Evolutionary conservation across 2,329 filamentous ascomycete species (phyloP), one percentile per base, ranked within the genome.

Genomic region (Nannizziopsis arthrosporioides): DNA sequence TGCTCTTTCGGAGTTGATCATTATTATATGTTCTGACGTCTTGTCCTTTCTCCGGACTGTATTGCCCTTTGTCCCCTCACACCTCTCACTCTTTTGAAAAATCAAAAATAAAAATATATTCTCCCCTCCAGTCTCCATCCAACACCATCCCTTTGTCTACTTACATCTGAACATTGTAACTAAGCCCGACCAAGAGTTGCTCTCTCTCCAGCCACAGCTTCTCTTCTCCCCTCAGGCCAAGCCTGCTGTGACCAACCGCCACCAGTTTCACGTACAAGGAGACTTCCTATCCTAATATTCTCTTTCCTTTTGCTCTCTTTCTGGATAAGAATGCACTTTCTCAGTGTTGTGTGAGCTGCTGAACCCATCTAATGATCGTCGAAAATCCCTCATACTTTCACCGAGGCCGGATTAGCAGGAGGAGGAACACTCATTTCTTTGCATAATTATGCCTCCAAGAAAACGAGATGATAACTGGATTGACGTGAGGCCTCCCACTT

Each of bases 381-480:
- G 7, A 27, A 27, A 27, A 27, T 27, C 22, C 22, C 35, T 37
- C 35, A 37, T n/a, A 37, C 15, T 37, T 27, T 27, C 22, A 27
- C 22, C 22, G 22, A 27, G 22, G 22, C 22, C 17, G 22, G 39
- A 18, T 32, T 14, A 46, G 15, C 3, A 2, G 22, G 8, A 18
- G 17, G 36, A 39, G 10, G 12, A 15, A 39, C 10, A 14, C 9
- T 6, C 14, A 17, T 10, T 22, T 27, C 38, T 19, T 41, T 17
- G 7, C 5, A 14, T 38, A 42, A 22, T 18, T 38, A 47, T 47
- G 45, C 47, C 51, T 34, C 36, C 47, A 11, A 53, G 41, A 42
- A 54, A 49, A 44, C 50, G 55, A 45, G 54, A 56, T 30, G 55
- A 56, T 42, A 57, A 57, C 47, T 57, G 56, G 56, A 48, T 57